Percentiles rank a stretch among this genome's conserved stretches.
Conservation (phyloP, 768 basidiomycete species). For the Atractiella rhizophila region DNA sequence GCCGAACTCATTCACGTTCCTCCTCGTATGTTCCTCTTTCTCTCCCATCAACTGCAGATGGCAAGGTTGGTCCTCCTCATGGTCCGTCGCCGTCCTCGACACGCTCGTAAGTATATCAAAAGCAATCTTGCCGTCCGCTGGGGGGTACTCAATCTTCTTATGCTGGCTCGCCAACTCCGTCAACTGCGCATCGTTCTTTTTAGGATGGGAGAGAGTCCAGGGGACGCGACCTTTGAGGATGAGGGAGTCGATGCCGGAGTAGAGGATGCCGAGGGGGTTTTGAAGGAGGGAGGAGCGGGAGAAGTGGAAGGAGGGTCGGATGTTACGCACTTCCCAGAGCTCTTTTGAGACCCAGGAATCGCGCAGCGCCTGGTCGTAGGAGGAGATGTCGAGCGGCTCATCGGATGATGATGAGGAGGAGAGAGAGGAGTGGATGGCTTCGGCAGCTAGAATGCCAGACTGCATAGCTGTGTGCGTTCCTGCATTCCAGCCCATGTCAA, state of each 20-base stretch:
- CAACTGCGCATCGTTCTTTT: constrained; percentile 38
- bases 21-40: constrained; percentile 40
- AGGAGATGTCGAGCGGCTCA: constrained; percentile 34
- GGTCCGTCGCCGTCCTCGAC: constrained; percentile 74
- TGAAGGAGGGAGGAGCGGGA: no score
- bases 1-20: constrained; percentile 55
- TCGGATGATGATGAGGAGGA: constrained; percentile 7
- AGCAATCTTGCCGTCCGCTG: constrained; percentile 63
- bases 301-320: constrained; percentile 66
- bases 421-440: constrained; percentile 36
- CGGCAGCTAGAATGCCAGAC: constrained; percentile 88
- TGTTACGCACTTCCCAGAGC: constrained; percentile 66
- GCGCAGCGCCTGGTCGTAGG: constrained; percentile 43
- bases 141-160: constrained; percentile 59
- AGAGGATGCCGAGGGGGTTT: constrained; percentile 50
- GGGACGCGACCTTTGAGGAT: constrained; percentile 61
- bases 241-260: constrained; percentile 68
- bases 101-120: constrained; percentile 83
- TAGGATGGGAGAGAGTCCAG: constrained; percentile 57
- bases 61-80: constrained; percentile 82
- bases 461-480: constrained; percentile 93
- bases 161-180: constrained; percentile 27
- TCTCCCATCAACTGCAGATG: constrained; percentile 37
- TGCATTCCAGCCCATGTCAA: not conserved
- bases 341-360: constrained; percentile 66